phyloP scores from a whole-genome alignment of 805 yeast genomes.

The Lachancea meyersii region DNA sequence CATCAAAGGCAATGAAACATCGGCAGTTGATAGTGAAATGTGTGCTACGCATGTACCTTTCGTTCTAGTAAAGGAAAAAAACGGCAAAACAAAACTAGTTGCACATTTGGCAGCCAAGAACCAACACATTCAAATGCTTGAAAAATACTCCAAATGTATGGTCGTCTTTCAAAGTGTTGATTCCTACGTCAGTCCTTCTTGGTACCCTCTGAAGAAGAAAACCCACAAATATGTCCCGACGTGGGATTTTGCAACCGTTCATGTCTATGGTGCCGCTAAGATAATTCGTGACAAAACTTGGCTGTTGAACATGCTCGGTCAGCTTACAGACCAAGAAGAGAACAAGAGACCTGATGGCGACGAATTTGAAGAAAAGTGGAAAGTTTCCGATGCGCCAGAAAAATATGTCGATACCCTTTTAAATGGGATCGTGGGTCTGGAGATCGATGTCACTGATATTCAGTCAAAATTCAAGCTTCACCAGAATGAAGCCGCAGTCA shows the following conservation, averaged over 20 bases:
- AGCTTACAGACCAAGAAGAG: constrained; percentile 46
- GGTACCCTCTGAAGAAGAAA: constrained; percentile 50
- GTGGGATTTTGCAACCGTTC: constrained; percentile 58
- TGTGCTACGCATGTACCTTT: constrained; percentile 57
- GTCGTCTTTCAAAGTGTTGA: constrained; percentile 48
- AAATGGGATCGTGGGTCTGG: constrained; percentile 51
- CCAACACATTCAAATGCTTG: constrained; percentile 43
- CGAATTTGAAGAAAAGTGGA: constrained; percentile 40
- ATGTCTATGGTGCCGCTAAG: constrained; percentile 46
- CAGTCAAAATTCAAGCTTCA: constrained; percentile 55
- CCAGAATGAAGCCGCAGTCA: constrained; percentile 41
- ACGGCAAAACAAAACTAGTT: constrained; percentile 37
- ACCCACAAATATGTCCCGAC: constrained; percentile 65
- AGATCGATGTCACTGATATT: constrained; percentile 41
- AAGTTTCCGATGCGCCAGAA: constrained; percentile 51
- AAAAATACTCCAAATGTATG: constrained; percentile 36
- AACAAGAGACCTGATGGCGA: constrained; percentile 29
- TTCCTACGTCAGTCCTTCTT: constrained; percentile 52
- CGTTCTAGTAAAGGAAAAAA: constrained; percentile 34
- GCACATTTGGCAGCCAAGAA: constrained; percentile 53
- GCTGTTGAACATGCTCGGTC: constrained; percentile 40
- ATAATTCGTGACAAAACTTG: constrained; percentile 39
- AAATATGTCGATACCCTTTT: constrained; percentile 38
- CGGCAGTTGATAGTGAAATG: constrained; percentile 16
- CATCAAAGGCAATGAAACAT: constrained; percentile 28